phyloP scores from a whole-genome alignment of 805 yeast genomes.

The Pichia thaimueangensis region DNA sequence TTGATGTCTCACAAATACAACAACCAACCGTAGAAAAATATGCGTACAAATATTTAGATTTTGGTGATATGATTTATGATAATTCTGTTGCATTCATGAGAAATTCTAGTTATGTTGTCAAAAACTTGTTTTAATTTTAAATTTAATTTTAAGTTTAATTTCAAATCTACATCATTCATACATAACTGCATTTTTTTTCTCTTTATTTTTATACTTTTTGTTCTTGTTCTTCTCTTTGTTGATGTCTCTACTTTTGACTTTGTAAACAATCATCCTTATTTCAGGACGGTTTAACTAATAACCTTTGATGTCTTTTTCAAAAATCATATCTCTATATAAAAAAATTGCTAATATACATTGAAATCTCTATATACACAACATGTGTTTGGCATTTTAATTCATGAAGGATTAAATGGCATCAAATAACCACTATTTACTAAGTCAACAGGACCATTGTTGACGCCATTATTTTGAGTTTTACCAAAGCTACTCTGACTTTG shows the following conservation, averaged over 20 bases:
- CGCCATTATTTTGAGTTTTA: not conserved
- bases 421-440: constrained; percentile 20
- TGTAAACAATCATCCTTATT: too few relatives aligned
- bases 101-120: constrained; percentile 62
- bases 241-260: too few relatives aligned
- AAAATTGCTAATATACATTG: too few relatives aligned
- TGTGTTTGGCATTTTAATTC: not conserved
- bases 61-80: constrained; percentile 84
- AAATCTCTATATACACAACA: not conserved
- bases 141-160: too few relatives aligned
- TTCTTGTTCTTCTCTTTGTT: too few relatives aligned
- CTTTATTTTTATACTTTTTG: too few relatives aligned
- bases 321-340: too few relatives aligned
- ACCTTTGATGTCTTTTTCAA: too few relatives aligned
- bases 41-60: constrained; percentile 59
- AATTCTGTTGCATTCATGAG: constrained; percentile 62
- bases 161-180: too few relatives aligned
- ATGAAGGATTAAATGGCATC: constrained; percentile 31
- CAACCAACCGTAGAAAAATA: constrained; percentile 44
- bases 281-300: too few relatives aligned
- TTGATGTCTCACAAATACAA: constrained; percentile 44
- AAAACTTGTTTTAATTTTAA: constrained; percentile 3
- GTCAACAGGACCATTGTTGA: constrained; percentile 7
- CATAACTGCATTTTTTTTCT: too few relatives aligned
- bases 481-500: constrained; percentile 6